Conservation (phyloP, 495 filamentous ascomycete genomes). For the Xylaria cubensis region DNA sequence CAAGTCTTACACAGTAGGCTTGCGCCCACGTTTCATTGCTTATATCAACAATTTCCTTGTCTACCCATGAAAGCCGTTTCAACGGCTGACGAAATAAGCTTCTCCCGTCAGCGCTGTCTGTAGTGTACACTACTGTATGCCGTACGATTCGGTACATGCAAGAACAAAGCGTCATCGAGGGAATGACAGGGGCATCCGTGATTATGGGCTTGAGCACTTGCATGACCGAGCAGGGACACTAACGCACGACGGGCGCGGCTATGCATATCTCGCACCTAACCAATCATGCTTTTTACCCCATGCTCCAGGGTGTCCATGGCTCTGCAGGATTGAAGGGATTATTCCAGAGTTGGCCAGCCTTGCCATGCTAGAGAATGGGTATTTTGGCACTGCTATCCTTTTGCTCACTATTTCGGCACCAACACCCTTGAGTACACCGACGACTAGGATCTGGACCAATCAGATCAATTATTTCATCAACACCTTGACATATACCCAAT, state of each 20-base stretch:
- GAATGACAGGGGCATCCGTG: conserved; percentile 37
- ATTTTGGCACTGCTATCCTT: background rate
- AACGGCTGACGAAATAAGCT: conserved; percentile 29
- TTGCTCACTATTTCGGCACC: no score
- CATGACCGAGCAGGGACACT: conserved; percentile 44
- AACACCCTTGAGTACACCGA: no score
- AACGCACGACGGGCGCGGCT: conserved; percentile 50
- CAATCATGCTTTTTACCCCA: conserved; percentile 43
- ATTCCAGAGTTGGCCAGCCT: conserved; percentile 24
- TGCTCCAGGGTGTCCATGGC: conserved; percentile 30
- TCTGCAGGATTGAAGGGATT: conserved; percentile 33
- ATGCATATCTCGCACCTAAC: conserved; percentile 47
- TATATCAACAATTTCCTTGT: conserved; percentile 1
- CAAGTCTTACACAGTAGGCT: conserved; percentile 12
- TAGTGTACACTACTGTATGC: conserved; percentile 17
- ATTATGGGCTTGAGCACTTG: conserved; percentile 45
- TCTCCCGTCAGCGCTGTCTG: conserved; percentile 29
- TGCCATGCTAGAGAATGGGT: conserved; percentile 8
- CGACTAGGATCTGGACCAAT: no score
- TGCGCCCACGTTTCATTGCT: conserved; percentile 6
- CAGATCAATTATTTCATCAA: no score
- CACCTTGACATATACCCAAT: no score
- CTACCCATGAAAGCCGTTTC: conserved; percentile 25
- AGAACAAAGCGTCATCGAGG: conserved; percentile 12
- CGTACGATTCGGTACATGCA: conserved; percentile 11